A percentile compares a stretch with the other conserved stretches of the same genome.
Evolutionary conservation across 768 basidiomycete genomes (phyloP).

Genomic region (Hebeloma cylindrosporum): DNA sequence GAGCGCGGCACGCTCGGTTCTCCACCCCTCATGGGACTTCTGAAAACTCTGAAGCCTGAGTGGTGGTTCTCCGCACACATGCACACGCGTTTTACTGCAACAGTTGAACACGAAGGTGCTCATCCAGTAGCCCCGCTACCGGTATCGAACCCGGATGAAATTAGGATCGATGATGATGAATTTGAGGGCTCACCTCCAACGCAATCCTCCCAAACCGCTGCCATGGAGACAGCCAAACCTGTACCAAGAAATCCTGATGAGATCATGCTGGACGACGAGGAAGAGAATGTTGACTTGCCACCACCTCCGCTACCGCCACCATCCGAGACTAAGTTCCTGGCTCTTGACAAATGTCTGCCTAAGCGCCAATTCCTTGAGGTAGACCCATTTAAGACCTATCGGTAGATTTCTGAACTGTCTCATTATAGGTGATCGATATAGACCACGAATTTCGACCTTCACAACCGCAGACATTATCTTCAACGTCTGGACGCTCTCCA

Average conservation of each 20-base stretch:
- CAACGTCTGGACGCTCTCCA: too few relatives aligned
- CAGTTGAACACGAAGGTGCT: slow-evolving; percentile 42
- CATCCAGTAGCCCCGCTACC: slow-evolving; percentile 8
- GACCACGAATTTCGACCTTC: too few relatives aligned
- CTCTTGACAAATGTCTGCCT: slow-evolving; percentile 87
- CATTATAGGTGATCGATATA: slow-evolving; percentile 69
- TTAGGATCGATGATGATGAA: slow-evolving; percentile 43
- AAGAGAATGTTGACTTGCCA: slow-evolving; percentile 38
- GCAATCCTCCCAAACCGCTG: not conserved
- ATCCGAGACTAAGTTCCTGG: slow-evolving; percentile 73
- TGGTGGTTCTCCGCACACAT: slow-evolving; percentile 96
- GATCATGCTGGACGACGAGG: slow-evolving; percentile 48
- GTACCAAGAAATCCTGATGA: slow-evolving; percentile 47
- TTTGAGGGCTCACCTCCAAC: not conserved
- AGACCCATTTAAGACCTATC: slow-evolving; percentile 2
- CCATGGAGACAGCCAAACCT: not conserved
- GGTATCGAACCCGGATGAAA: slow-evolving; percentile 50
- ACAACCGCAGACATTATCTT: slow-evolving; percentile 8
- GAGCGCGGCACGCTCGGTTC: slow-evolving; percentile 71
- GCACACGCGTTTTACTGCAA: slow-evolving; percentile 84
- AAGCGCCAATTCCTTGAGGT: slow-evolving; percentile 82
- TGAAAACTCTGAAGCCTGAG: slow-evolving; percentile 67
- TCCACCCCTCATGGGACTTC: slow-evolving; percentile 78
- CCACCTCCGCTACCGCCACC: slow-evolving; percentile 24
- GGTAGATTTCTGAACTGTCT: not conserved